Percentiles rank a stretch among this genome's conserved stretches.
Evolutionary conservation across 345 rosid species (phyloP).

Genomic region (Eutrema heterophyllum): DNA sequence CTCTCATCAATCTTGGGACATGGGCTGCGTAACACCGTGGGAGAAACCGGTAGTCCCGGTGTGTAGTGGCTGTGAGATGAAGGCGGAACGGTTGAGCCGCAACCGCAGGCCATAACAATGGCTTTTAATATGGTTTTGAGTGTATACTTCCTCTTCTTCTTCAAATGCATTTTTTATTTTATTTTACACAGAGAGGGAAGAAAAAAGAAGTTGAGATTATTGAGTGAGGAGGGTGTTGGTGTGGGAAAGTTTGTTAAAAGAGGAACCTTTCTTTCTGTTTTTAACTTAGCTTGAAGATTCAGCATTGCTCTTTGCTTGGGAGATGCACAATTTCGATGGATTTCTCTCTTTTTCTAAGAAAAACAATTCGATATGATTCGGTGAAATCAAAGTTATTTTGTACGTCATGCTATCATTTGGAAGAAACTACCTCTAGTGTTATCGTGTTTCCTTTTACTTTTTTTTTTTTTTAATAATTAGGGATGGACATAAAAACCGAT

Average conservation of each 20-base stretch:
- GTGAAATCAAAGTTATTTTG: slow-evolving; percentile 12
- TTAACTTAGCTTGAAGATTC: slow-evolving; percentile 28
- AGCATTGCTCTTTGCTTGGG: slow-evolving; percentile 27
- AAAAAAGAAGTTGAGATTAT: slow-evolving; percentile 1
- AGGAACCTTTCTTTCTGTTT: neutral
- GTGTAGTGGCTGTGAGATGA: slow-evolving; percentile 18
- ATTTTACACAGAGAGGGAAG: neutral
- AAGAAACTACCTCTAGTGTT: neutral
- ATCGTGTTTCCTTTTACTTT: neutral
- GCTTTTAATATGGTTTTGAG: slow-evolving; percentile 13
- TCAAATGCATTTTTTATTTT: slow-evolving; percentile 2
- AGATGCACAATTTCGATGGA: slow-evolving; percentile 25
- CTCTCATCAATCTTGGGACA: slow-evolving; percentile 35
- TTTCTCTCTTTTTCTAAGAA: neutral
- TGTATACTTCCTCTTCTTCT: slow-evolving; percentile 12
- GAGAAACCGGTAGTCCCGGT: slow-evolving; percentile 20
- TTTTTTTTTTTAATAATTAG: neutral
- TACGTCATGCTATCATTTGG: slow-evolving; percentile 19
- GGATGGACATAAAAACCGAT: neutral
- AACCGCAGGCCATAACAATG: slow-evolving; percentile 3
- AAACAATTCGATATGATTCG: slow-evolving; percentile 2
- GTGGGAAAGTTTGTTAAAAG: slow-evolving; percentile 13
- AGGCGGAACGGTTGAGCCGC: slow-evolving; percentile 6
- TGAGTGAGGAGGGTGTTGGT: slow-evolving; percentile 15
- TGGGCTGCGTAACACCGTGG: slow-evolving; percentile 31